A percentile compares a stretch with the other conserved stretches of the same genome.
Evolutionary conservation across 495 filamentous ascomycete genomes (phyloP).

Genomic region (Aspergillus leporis): DNA sequence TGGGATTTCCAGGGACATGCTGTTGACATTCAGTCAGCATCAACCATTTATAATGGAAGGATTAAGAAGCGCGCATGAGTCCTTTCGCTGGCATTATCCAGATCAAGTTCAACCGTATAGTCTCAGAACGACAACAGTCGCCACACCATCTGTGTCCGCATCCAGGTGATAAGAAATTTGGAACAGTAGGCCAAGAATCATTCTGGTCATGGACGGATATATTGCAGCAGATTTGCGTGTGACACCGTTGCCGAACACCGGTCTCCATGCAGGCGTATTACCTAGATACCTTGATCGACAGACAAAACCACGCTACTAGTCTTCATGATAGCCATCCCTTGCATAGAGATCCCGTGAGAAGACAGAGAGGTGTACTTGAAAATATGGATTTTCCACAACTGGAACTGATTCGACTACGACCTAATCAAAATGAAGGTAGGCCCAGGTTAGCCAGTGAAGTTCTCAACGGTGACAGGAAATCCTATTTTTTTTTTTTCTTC

Average conservation of each 20-base stretch:
- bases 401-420: not conserved
- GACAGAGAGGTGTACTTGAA: constrained; percentile 36
- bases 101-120: constrained; percentile 64
- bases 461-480: not conserved
- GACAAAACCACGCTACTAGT: constrained; percentile 47
- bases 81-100: constrained; percentile 64
- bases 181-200: not conserved
- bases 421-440: not conserved
- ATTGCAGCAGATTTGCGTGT: constrained; percentile 7
- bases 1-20: constrained; percentile 39
- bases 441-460: not conserved
- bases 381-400: not conserved
- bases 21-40: constrained; percentile 30
- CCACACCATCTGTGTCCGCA: not conserved
- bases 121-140: constrained; percentile 51
- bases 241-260: constrained; percentile 44
- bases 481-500: not conserved
- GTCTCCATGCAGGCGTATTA: constrained; percentile 48
- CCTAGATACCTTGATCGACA: constrained; percentile 52
- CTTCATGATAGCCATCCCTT: constrained; percentile 40
- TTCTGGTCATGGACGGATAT: not conserved
- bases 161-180: too few species aligned
- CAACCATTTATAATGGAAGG: constrained; percentile 3
- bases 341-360: constrained; percentile 19
- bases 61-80: constrained; percentile 49